Evolutionary conservation across 495 filamentous ascomycete genomes (phyloP), one percentile per base, ranked within the genome.

Genomic region (Trichoderma parareesei): DNA sequence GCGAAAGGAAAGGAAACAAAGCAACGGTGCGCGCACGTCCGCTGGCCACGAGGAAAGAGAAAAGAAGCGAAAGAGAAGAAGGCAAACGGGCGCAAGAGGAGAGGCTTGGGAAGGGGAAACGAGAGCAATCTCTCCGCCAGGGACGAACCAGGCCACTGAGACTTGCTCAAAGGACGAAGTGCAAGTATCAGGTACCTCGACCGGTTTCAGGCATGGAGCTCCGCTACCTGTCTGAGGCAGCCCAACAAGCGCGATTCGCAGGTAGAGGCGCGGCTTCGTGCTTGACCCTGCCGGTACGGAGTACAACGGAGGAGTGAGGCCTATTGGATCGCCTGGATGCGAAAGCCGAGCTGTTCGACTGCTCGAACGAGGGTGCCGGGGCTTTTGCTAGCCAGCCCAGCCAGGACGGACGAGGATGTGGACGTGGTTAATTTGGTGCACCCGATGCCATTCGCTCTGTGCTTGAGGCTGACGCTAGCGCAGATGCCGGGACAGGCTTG

Each of bases 51-150:
- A 62, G 48, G 57, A 41, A 27, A 27, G 40, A 41, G 38, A 42
- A 18, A 33, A 65, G 38, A 62, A 37, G 49, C 63, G 41, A 61
- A 65, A 44, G 42, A 59, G 49, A 38, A 65, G 63, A 65, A 62
- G 20, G 8, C 46, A 49, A 48, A 48, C 44, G 44, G 46, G 7
- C 38, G 63, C 33, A 57, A 53, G 35, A 61, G 16, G 59, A 61
- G 59, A 38, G 62, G 16, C 40, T 35, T 62, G 40, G 49, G 63
- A 65, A 65, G 48, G 59, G 59, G 48, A 40, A 41, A 59, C 48
- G 18, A 41, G 20, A 35, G 63, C 48, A 53, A 59, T 40, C 63
- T 59, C 63, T 33, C 49, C 63, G 63, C 44, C 53, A 37, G 49
- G 61, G 5, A 65, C 38, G 53, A 57, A 16, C 53, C 53, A 9